Base-by-base conservation (phyloP, 2,329 filamentous ascomycete species). In the Diaporthe nobilis region DNA sequence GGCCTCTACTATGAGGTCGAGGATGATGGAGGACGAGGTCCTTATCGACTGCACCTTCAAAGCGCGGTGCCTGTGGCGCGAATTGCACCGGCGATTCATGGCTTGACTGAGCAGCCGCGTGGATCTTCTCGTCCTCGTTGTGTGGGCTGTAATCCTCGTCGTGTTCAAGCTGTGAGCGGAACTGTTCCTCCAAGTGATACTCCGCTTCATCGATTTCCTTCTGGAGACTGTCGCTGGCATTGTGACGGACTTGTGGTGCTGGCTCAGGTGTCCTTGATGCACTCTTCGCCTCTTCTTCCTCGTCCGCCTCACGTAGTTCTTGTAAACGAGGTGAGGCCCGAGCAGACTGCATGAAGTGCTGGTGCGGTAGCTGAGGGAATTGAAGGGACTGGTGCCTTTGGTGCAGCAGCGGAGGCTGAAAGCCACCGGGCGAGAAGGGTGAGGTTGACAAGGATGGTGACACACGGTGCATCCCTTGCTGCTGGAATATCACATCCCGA, bases 121-220 rank as follows among this genome's bases (percentile, higher is more conserved):
- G 71, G 3, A 65, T 58, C 72, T 80, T 81, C 49, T 83, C 84
- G 44, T 83, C 82, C 65, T 86, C 85, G 55, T 89, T 86, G 68
- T 92, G 91, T 2, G 92, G 93, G 80, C 92, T 94, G 81, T 94
- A 93, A 78, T 95, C 94, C 73, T 94, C 78, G 47, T 85, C 93
- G 79, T 95, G 93, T 76, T 96, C 93, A 67, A 96, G 87, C 80
- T 96, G 93, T 72, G 93, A 92, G 71, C 94, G 92, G 77, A 96
- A 92, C 77, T 94, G 92, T 81, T 95, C 92, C 81, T 96, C 94
- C 77, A 97, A 84, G 80, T 96, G 94, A 81, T 97, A 96, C 80
- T 98, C 94, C 6, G 94, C 93, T 81, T 96, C 94, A 68, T 97
- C 93, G 74, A 97, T 93, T 79, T 97, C 95, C 77, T 93, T 93